Evolutionary conservation across 352 stramenopile species (phyloP), one percentile per base, ranked within the genome.

Genomic region (Phytophthora kernoviae): DNA sequence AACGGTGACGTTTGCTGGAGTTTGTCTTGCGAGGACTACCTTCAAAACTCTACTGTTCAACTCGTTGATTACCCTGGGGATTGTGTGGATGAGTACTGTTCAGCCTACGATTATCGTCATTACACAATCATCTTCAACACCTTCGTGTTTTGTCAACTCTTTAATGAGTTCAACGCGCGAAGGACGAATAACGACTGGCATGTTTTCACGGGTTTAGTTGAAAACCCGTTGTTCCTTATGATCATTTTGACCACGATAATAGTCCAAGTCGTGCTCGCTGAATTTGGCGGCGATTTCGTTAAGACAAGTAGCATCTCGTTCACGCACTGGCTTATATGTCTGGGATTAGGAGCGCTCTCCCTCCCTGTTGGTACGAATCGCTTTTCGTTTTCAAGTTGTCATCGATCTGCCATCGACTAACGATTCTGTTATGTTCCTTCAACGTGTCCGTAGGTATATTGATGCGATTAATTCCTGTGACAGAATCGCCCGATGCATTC

Each of bases 81-180:
- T 7, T 93, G 82, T 44, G 48, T 93, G 24, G 63, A 87, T 18
- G 15, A 49, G 11, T 70, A 58, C 26, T 94, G 85, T 47, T 9
- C 49, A 17, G 14, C 61, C 41, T 81, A 96, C 83, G 75, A 97
- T 68, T 94, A 92, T 43, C 72, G 88, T 32, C 97, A 99, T 77
- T 98, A 97, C 73, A 98, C 96, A 4, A 77, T 99, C 45, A 87
- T 99, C 65, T 99, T 99, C 85, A 99, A 99, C 73, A 93, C 94
- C 18, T 99, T 99, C 69, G 96, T 99, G 6, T 98, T 99, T 59
- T 89, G 86, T 24, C 95, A 99, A 76, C 71, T 99, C 24, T 99
- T 94, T 57, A 94, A 94, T 62, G 85, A 94, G 52, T 90, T 94
- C 65, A 94, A 94, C 39, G 75, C 83, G 21, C 81, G 82, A 11